Evolutionary conservation across 2,329 filamentous ascomycete species (phyloP).

Genomic region (Zymoseptoria tritici): DNA sequence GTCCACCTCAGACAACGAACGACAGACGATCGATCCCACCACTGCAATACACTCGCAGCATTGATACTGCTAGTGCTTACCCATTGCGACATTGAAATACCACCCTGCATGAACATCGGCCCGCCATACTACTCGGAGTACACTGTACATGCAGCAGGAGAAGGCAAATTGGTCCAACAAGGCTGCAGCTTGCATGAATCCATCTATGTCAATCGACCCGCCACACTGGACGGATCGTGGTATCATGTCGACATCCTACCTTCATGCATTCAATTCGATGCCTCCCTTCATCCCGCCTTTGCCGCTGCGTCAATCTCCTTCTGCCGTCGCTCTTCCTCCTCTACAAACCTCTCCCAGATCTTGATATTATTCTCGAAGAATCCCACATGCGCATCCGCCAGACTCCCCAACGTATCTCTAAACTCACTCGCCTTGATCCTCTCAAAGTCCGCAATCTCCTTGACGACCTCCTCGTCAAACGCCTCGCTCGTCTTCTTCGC

Average conservation of each 20-base stretch:
- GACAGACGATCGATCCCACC: background rate
- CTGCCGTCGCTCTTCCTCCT: conserved; percentile 54
- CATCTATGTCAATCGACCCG: background rate
- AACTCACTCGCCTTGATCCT: conserved; percentile 89
- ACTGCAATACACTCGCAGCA: background rate
- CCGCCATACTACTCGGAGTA: background rate
- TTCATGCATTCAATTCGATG: too few species aligned
- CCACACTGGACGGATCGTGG: background rate
- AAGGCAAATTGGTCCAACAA: background rate
- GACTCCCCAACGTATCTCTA: conserved; percentile 70
- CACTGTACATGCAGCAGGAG: background rate
- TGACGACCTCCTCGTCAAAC: conserved; percentile 93
- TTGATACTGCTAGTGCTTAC: background rate
- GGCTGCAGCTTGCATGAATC: background rate
- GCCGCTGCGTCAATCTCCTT: conserved; percentile 6
- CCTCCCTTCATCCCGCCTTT: background rate
- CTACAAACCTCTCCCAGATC: conserved; percentile 85
- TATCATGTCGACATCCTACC: background rate
- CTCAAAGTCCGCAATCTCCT: conserved; percentile 90
- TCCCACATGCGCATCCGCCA: conserved; percentile 77
- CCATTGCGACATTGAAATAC: background rate
- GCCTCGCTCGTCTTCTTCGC: conserved; percentile 81
- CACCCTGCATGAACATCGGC: background rate
- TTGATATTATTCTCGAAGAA: conserved; percentile 76
- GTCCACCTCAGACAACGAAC: too few species aligned